phyloP scores from a whole-genome alignment of 345 rosid genomes.

The Lumnitzera racemosa region DNA sequence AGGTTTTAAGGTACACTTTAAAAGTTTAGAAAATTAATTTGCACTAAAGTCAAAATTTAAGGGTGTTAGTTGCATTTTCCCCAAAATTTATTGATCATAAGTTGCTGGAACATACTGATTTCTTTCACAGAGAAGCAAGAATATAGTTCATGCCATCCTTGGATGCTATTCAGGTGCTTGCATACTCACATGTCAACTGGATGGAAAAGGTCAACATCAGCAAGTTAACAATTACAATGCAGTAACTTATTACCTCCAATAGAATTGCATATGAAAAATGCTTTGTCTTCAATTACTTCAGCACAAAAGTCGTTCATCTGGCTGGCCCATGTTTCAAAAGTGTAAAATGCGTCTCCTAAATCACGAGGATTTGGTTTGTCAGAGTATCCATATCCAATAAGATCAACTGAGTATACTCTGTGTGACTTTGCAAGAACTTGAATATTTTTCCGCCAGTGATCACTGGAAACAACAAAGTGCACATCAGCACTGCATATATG shows the following conservation, averaged over 20 bases:
- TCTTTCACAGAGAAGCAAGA: no score
- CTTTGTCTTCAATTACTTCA: conserved; percentile 68
- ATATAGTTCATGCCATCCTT: no score
- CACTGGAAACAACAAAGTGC: conserved; percentile 30
- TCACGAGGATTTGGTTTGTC: conserved; percentile 83
- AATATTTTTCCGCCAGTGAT: conserved; percentile 85
- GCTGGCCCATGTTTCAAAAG: conserved; percentile 82
- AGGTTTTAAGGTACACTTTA: no score
- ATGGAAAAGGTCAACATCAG: no score
- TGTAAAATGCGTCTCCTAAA: conserved; percentile 54
- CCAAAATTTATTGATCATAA: no score
- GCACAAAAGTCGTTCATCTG: conserved; percentile 72
- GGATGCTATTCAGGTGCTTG: no score
- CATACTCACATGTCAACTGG: no score
- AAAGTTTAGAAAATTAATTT: no score
- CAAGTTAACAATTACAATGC: background rate
- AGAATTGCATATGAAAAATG: conserved; percentile 85
- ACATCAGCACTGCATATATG: background rate
- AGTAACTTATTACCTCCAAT: conserved; percentile 60
- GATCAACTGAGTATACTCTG: conserved; percentile 74
- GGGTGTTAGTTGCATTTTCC: no score
- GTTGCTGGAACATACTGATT: no score
- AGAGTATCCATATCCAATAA: conserved; percentile 86
- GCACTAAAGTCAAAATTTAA: no score
- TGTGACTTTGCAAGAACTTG: conserved; percentile 67